Evolutionary conservation across 202 grass and related monocot species (phyloP).

Genomic region (Eragrostis tef): DNA sequence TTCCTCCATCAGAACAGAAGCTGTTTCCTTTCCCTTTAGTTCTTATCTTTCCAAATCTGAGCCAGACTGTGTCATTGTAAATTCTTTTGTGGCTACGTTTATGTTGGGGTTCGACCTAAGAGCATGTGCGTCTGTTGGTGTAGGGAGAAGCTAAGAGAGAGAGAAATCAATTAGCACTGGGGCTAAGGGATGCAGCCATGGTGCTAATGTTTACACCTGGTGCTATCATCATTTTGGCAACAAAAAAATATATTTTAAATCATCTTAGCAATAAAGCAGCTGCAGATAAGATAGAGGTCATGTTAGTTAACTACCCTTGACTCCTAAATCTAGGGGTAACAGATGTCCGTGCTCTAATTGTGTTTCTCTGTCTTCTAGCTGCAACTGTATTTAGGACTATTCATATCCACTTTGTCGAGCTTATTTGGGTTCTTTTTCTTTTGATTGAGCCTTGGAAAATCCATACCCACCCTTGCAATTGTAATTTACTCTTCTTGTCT

Average conservation of each 20-base stretch:
- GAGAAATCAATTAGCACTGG: too few relatives aligned
- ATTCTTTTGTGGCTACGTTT: not conserved
- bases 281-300: too few relatives aligned
- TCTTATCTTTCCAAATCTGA: slow-evolving; percentile 12
- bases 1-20: slow-evolving; percentile 20
- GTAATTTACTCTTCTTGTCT: not conserved
- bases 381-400: not conserved
- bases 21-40: not conserved
- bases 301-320: too few relatives aligned
- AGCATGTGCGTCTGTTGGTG: too few relatives aligned
- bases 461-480: not conserved
- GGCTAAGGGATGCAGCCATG: too few relatives aligned
- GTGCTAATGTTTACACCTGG: too few relatives aligned
- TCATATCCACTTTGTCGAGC: not conserved
- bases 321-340: too few relatives aligned
- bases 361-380: not conserved
- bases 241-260: too few relatives aligned
- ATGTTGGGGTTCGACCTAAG: not conserved
- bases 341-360: not conserved
- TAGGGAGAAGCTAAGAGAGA: too few relatives aligned
- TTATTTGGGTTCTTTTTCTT: not conserved
- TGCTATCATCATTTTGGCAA: too few relatives aligned
- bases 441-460: not conserved
- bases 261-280: too few relatives aligned
- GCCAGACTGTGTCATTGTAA: not conserved